Evolutionary conservation across 2,329 filamentous ascomycete species (phyloP).

Genomic region (Helminthosporium solani): DNA sequence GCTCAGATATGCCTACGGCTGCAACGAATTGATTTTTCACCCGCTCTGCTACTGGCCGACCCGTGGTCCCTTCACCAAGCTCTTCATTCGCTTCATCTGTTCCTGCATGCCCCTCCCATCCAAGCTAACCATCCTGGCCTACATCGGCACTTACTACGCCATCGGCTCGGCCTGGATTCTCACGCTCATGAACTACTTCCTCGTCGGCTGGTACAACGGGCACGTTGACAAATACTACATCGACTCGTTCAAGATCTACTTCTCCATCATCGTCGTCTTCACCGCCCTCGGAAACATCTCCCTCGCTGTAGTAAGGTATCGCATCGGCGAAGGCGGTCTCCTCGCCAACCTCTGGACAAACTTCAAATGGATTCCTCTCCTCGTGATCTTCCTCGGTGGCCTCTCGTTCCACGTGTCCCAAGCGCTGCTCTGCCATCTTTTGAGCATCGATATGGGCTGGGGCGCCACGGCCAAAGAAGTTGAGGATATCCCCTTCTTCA

Average conservation of each 20-base stretch:
- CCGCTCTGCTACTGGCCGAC: constrained; percentile 63
- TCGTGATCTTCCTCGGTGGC: constrained; percentile 81
- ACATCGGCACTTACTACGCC: constrained; percentile 72
- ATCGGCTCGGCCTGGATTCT: constrained; percentile 68
- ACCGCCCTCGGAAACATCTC: constrained; percentile 61
- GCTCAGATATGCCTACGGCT: constrained; percentile 61
- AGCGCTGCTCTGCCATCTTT: constrained; percentile 78
- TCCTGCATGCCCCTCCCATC: constrained; percentile 64
- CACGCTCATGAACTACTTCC: constrained; percentile 68
- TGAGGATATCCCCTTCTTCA: constrained; percentile 80
- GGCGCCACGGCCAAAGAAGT: constrained; percentile 81
- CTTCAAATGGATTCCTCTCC: constrained; percentile 63
- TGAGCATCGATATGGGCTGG: constrained; percentile 84
- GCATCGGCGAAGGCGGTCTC: constrained; percentile 56
- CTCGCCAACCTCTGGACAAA: constrained; percentile 56
- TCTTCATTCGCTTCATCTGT: constrained; percentile 62
- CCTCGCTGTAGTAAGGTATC: constrained; percentile 64
- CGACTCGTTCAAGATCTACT: constrained; percentile 69
- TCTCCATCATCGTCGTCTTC: constrained; percentile 66
- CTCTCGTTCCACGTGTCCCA: constrained; percentile 78
- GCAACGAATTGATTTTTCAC: constrained; percentile 70
- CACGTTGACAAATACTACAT: constrained; percentile 79
- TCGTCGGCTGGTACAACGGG: constrained; percentile 70
- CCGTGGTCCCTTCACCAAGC: constrained; percentile 63
- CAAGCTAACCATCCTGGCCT: constrained; percentile 70